Evolutionary conservation across 768 basidiomycete genomes (phyloP).

Genomic region (Mycena alexandri): DNA sequence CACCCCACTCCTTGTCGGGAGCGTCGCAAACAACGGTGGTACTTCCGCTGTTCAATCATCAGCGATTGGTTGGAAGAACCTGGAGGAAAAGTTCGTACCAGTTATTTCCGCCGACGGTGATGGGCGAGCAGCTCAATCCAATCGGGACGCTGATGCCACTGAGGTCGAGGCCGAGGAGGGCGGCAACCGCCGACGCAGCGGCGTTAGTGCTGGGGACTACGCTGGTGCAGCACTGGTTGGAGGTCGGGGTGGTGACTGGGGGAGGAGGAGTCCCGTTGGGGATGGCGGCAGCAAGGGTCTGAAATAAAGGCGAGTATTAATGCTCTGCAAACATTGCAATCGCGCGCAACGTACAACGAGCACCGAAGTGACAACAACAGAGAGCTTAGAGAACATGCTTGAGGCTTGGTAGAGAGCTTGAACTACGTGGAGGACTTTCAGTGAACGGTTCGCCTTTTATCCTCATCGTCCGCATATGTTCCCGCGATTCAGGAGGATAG

Average conservation of each 20-base stretch:
- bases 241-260: slow-evolving; percentile 26
- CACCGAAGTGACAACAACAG: slow-evolving; percentile 20
- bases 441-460: not conserved
- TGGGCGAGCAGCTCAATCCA: slow-evolving; percentile 34
- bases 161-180: slow-evolving; percentile 29
- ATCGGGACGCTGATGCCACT: slow-evolving; percentile 25
- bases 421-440: slow-evolving; percentile 2
- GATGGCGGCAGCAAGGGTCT: slow-evolving; percentile 28
- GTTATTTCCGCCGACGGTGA: slow-evolving; percentile 38
- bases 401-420: slow-evolving; percentile 21
- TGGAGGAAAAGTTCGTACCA: slow-evolving; percentile 9
- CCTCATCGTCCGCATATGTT: not conserved
- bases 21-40: slow-evolving; percentile 26
- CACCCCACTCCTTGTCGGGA: slow-evolving; percentile 27
- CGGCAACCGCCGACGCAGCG: slow-evolving; percentile 26
- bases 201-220: slow-evolving; percentile 22
- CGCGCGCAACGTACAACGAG: slow-evolving; percentile 11
- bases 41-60: slow-evolving; percentile 10
- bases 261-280: slow-evolving; percentile 17
- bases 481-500: slow-evolving; percentile 3
- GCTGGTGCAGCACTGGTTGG: slow-evolving; percentile 31
- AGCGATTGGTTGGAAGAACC: no score
- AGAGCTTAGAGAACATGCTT: slow-evolving; percentile 32
- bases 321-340: not conserved
- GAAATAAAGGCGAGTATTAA: not conserved